Base-by-base conservation (phyloP, 805 yeast genomes). In the Nakazawaea peltata region DNA sequence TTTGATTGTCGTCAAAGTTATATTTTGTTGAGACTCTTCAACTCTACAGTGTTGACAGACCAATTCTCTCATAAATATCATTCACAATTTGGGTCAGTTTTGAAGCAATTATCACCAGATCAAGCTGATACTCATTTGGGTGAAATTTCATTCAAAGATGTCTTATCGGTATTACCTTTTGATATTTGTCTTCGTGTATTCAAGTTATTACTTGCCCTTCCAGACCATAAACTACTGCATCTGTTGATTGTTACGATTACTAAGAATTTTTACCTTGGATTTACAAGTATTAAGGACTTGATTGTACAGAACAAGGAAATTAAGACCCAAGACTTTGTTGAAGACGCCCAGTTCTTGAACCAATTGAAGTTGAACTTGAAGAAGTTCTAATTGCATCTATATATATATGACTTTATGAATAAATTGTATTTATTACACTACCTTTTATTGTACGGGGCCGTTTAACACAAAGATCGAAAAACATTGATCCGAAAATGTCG, bases 181-280 rank as follows among this genome's bases (percentile, higher is more conserved):
- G 16, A 32, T 2, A 37, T 50, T 4, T 40, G 47, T 11, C 37
- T 42, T 29, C 47, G 49, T 34, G 31, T 49, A 3, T 34, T 53
- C 26, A 48, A 48, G 26, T 31, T 58, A 19, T 32, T 58, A 9
- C 33, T 57, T 8, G 49, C 47, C 2, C 40, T 47, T 24, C 41
- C 44, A 13, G 53, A 55, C 38, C 65, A 69, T 46, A 68, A 64
- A 43, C 45, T 63, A 2, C 42, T 65, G 15, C 51, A 60, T 19
- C 55, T 74, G 0, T 47, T 68, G 14, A 43, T 62, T 4, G 36
- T 67, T 24, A 62, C 65, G 17, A 52, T 71, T 4, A 44, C 71
- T 19, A 51, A 65, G 28, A 67, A 71, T 41, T 65, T 69, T 47
- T 77, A 72, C 49, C 70, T 65, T 50, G 78, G 78, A 2, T 72